phyloP scores from a whole-genome alignment of 306 rosid genomes.

The Dalbergia cochinchinensis region DNA sequence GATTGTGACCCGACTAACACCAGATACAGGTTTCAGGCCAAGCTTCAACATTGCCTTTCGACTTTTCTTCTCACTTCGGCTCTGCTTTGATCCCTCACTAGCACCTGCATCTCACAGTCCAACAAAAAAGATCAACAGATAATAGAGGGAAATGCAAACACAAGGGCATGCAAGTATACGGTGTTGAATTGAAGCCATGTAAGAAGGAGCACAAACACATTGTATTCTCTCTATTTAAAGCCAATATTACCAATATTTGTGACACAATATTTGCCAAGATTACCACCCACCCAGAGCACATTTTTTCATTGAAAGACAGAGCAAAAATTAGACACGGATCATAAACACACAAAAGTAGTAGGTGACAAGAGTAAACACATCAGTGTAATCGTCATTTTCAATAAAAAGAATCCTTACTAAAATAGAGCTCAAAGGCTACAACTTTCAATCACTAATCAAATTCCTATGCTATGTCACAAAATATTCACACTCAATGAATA shows the following conservation, averaged over 20 bases:
- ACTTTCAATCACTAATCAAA: not conserved
- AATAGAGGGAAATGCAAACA: not conserved
- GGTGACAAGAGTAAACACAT: not conserved
- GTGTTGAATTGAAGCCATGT: not conserved
- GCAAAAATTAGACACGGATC: not conserved
- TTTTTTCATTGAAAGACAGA: not conserved
- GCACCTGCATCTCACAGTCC: constrained; percentile 57
- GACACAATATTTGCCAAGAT: not conserved
- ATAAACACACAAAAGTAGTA: not conserved
- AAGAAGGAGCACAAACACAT: not conserved
- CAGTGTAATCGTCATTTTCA: not conserved
- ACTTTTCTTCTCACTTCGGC: constrained; percentile 98
- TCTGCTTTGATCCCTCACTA: constrained; percentile 85
- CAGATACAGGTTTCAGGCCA: constrained; percentile 86
- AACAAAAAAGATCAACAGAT: constrained; percentile 5
- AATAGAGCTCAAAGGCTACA: not conserved
- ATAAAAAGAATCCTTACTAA: not conserved
- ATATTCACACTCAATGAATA: not conserved
- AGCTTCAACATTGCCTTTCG: constrained; percentile 97
- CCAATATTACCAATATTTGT: not conserved
- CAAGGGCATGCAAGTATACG: not conserved
- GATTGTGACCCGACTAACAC: constrained; percentile 92
- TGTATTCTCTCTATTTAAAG: not conserved
- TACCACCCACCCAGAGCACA: not conserved
- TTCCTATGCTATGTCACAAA: too few species aligned